Evolutionary conservation across 371 early-diverging fungal genomes (phyloP).

Genomic region (Lichtheimia ornata): DNA sequence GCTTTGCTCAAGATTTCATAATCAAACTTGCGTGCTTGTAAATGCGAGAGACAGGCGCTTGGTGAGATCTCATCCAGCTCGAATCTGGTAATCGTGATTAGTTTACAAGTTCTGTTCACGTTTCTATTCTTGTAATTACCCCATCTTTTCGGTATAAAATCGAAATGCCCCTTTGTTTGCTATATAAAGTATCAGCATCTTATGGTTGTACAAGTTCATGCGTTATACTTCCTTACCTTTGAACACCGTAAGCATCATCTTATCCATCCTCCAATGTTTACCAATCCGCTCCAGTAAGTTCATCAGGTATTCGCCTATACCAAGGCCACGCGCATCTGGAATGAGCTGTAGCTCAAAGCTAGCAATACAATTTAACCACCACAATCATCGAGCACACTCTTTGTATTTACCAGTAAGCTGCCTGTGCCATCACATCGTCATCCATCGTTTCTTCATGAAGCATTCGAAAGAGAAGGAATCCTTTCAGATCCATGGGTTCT

Average conservation of each 20-base stretch:
- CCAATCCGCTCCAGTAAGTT: constrained; percentile 49
- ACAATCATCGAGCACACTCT: background rate
- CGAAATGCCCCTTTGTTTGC: constrained; percentile 55
- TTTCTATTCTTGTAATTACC: constrained; percentile 31
- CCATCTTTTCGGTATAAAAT: constrained; percentile 56
- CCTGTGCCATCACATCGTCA: constrained; percentile 55
- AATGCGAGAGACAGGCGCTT: constrained; percentile 48
- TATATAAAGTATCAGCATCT: constrained; percentile 2
- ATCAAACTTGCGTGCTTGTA: constrained; percentile 54
- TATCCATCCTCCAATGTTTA: constrained; percentile 54
- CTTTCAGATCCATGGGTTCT: constrained; percentile 43
- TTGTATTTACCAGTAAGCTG: constrained; percentile 55
- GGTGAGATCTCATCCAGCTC: constrained; percentile 64
- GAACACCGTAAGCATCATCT: constrained; percentile 68
- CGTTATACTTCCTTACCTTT: constrained; percentile 51
- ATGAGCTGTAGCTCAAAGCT: constrained; percentile 57
- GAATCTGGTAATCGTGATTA: constrained; percentile 34
- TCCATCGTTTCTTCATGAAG: constrained; percentile 62
- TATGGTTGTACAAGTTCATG: background rate
- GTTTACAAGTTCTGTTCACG: background rate
- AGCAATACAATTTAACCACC: background rate
- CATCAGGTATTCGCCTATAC: constrained; percentile 59
- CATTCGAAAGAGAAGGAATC: constrained; percentile 58
- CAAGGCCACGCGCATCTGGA: constrained; percentile 40
- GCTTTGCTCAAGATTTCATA: constrained; percentile 61